phyloP scores from a whole-genome alignment of 2,329 filamentous ascomycete species.

The Aplosporella prunicola region DNA sequence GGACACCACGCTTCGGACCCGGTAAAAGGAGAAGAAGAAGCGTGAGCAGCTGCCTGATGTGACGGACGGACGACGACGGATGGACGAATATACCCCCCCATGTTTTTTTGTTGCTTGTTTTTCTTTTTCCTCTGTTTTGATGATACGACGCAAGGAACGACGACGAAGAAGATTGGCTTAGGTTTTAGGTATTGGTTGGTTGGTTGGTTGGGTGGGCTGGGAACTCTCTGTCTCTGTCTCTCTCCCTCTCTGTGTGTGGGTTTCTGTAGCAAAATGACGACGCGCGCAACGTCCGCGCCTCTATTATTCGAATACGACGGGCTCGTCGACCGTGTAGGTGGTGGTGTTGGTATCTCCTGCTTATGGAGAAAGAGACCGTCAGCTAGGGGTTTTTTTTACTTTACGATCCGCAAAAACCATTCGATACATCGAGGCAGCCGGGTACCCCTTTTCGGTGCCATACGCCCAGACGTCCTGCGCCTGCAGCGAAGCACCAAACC shows the following conservation, averaged over 20 bases:
- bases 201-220: too few relatives aligned
- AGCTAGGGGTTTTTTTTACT: too few relatives aligned
- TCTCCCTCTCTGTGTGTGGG: too few relatives aligned
- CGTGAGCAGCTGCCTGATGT: not conserved
- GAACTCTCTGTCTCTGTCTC: too few relatives aligned
- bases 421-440: too few relatives aligned
- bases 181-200: not conserved
- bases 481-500: too few relatives aligned
- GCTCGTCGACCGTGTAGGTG: not conserved
- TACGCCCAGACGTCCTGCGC: too few relatives aligned
- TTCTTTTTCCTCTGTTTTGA: conserved; percentile 1
- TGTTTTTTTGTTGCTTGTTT: too few relatives aligned
- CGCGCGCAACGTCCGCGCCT: not conserved
- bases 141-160: conserved; percentile 3
- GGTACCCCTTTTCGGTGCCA: too few relatives aligned
- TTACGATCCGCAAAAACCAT: too few relatives aligned
- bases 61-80: not conserved
- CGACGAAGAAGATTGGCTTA: conserved; percentile 1
- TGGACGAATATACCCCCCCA: conserved; percentile 8
- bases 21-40: not conserved
- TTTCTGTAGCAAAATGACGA: not conserved
- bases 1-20: too few relatives aligned
- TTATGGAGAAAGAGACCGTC: too few relatives aligned
- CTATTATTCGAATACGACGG: conserved; percentile 2
- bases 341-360: not conserved